A percentile compares a stretch with the other conserved stretches of the same genome.
Evolutionary conservation across 2,329 filamentous ascomycete species (phyloP).

Genomic region (Scytalidium sp.): DNA sequence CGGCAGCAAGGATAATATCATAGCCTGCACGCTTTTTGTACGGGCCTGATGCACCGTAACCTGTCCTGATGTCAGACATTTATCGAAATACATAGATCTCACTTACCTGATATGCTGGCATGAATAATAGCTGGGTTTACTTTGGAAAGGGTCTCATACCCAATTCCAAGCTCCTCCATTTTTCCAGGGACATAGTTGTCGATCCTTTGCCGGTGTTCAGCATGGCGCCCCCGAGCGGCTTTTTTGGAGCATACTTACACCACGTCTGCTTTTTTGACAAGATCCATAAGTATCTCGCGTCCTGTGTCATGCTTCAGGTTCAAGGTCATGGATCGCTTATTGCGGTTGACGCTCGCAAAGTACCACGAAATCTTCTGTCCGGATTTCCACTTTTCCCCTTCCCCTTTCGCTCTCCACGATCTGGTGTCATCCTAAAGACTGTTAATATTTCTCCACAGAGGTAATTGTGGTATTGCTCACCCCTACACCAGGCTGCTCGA

Average conservation of each 20-base stretch:
- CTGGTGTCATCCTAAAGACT: conserved; percentile 27
- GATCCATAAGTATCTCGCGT: conserved; percentile 27
- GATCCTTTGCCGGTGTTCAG: too few species aligned
- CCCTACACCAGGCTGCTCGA: conserved; percentile 33
- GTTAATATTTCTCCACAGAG: not conserved
- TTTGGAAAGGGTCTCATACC: conserved; percentile 33
- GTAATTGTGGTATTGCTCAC: conserved; percentile 16
- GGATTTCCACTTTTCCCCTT: conserved; percentile 25
- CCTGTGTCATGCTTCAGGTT: conserved; percentile 27
- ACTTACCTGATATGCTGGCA: conserved; percentile 39
- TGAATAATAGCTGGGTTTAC: conserved; percentile 38
- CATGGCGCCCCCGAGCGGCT: too few species aligned
- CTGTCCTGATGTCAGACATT: conserved; percentile 7
- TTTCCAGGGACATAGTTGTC: conserved; percentile 43
- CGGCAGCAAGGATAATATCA: conserved; percentile 41
- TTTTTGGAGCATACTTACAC: too few species aligned
- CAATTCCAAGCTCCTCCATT: conserved; percentile 36
- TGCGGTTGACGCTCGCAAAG: conserved; percentile 41
- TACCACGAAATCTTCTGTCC: conserved; percentile 35
- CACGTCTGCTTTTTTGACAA: conserved; percentile 35
- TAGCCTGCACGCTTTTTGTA: conserved; percentile 39
- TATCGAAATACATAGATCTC: too few species aligned
- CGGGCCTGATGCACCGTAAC: conserved; percentile 38
- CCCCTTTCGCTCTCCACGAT: conserved; percentile 27
- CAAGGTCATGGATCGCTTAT: conserved; percentile 30